Percentiles rank a stretch among this genome's conserved stretches.
These are phyloP conservation scores for Fusarium newnesense DNA, from an alignment of 2,329 filamentous ascomycete genomes.

Conservation along the genomic window DNA sequence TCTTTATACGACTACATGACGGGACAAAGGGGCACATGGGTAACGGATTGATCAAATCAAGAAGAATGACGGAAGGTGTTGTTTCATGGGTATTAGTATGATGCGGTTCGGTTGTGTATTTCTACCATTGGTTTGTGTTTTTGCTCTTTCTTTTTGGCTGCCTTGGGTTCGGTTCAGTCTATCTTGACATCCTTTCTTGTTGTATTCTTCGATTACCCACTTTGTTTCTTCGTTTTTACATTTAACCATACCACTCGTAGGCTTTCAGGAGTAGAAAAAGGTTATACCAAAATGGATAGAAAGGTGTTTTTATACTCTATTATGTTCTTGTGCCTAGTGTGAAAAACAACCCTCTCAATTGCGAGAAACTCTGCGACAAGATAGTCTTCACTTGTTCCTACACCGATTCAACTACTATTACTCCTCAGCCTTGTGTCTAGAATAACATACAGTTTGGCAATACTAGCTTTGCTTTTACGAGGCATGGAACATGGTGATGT, in stretches of 20 bases:
- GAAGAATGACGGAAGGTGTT: constrained; percentile 31
- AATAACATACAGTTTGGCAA: background rate
- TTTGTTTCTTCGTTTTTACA: constrained; percentile 28
- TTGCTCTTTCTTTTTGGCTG: background rate
- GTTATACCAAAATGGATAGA: constrained; percentile 47
- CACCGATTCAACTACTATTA: background rate
- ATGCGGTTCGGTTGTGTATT: constrained; percentile 29
- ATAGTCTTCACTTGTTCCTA: background rate
- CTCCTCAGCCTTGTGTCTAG: background rate
- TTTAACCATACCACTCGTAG: constrained; percentile 43
- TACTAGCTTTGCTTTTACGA: background rate
- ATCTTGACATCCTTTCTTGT: constrained; percentile 6
- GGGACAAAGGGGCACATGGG: constrained; percentile 18
- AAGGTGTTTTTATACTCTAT: constrained; percentile 34
- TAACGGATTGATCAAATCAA: constrained; percentile 24
- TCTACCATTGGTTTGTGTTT: constrained; percentile 25
- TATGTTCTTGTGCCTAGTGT: background rate
- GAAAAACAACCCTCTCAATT: background rate
- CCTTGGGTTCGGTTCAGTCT: constrained; percentile 1
- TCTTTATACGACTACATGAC: constrained; percentile 32
- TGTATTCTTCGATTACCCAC: constrained; percentile 27
- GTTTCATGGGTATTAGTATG: constrained; percentile 25
- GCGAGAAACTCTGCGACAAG: background rate
- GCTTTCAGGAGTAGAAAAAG: constrained; percentile 44
- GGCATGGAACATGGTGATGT: background rate